Conservation (phyloP, 2,329 filamentous ascomycete genomes). For the Hypoxylon sp. region DNA sequence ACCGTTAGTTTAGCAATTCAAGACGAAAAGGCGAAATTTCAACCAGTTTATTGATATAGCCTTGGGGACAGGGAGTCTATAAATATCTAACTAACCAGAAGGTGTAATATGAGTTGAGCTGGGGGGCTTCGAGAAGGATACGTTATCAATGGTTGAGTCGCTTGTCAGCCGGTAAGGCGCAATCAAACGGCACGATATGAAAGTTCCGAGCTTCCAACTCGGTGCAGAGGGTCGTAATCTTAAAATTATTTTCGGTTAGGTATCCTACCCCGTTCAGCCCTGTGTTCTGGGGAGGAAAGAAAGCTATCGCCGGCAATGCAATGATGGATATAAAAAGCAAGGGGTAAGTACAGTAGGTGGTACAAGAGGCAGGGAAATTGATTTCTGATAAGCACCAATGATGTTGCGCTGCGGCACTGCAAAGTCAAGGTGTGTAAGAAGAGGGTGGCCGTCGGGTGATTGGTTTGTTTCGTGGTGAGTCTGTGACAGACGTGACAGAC, state of each 20-base stretch:
- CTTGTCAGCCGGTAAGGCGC: constrained; percentile 16
- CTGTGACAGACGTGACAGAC: constrained; percentile 10
- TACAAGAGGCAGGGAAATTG: constrained; percentile 39
- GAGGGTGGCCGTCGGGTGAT: constrained; percentile 31
- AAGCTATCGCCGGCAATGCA: constrained; percentile 27
- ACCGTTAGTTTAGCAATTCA: constrained; percentile 25
- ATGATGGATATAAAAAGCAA: constrained; percentile 33
- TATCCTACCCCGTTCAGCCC: constrained; percentile 30
- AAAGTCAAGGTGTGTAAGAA: constrained; percentile 37
- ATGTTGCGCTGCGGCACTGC: constrained; percentile 35
- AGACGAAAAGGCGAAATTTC: constrained; percentile 14
- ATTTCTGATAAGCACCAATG: constrained; percentile 37
- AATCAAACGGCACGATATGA: constrained; percentile 23
- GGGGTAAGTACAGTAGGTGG: constrained; percentile 34
- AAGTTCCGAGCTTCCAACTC: constrained; percentile 31
- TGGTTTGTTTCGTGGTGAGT: constrained; percentile 36
- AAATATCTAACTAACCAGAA: constrained; percentile 30
- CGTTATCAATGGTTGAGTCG: constrained; percentile 31
- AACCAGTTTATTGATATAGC: constrained; percentile 33
- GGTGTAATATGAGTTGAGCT: constrained; percentile 24
- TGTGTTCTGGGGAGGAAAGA: constrained; percentile 16
- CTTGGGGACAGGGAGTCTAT: constrained; percentile 24
- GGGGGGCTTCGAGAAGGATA: constrained; percentile 28
- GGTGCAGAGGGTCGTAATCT: constrained; percentile 27
- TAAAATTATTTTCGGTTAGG: constrained; percentile 34